Percentiles rank a stretch among this genome's conserved stretches.
Conservation (phyloP, 441 rosid species). For the Arabidopsis hybrid region DNA sequence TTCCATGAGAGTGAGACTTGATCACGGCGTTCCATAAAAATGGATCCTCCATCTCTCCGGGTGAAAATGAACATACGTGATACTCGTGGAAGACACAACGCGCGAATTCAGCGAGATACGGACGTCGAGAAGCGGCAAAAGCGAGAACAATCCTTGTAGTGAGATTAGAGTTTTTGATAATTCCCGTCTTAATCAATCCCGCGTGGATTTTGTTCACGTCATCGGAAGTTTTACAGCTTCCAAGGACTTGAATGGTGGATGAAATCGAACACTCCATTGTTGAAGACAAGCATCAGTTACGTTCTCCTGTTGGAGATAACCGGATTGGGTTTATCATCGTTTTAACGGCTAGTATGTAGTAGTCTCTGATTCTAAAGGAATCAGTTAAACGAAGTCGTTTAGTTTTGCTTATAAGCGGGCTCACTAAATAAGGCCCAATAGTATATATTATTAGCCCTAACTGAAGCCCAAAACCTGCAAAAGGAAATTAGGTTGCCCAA, state of each 20-base stretch:
- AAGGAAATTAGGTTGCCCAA: too few species aligned
- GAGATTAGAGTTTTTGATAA: slow-evolving; percentile 55
- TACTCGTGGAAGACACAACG: slow-evolving; percentile 58
- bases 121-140: slow-evolving; percentile 55
- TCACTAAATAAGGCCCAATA: not conserved
- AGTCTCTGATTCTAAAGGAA: not conserved
- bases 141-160: slow-evolving; percentile 63
- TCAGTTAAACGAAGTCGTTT: not conserved
- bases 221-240: slow-evolving; percentile 49
- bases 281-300: slow-evolving; percentile 51
- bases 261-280: slow-evolving; percentile 59
- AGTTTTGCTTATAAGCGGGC: not conserved
- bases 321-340: slow-evolving; percentile 32
- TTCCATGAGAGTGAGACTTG: slow-evolving; percentile 81
- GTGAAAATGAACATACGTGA: slow-evolving; percentile 35
- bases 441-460: not conserved
- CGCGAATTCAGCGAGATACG: slow-evolving; percentile 60
- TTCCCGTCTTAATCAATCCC: slow-evolving; percentile 63
- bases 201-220: slow-evolving; percentile 67
- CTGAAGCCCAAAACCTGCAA: too few species aligned
- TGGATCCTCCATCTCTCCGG: slow-evolving; percentile 50
- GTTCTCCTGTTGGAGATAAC: slow-evolving; percentile 29
- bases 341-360: slow-evolving; percentile 28
- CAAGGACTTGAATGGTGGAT: slow-evolving; percentile 55
- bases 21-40: slow-evolving; percentile 79